Base-by-base conservation (phyloP, 352 stramenopile genomes). In the Phytophthora pini region DNA sequence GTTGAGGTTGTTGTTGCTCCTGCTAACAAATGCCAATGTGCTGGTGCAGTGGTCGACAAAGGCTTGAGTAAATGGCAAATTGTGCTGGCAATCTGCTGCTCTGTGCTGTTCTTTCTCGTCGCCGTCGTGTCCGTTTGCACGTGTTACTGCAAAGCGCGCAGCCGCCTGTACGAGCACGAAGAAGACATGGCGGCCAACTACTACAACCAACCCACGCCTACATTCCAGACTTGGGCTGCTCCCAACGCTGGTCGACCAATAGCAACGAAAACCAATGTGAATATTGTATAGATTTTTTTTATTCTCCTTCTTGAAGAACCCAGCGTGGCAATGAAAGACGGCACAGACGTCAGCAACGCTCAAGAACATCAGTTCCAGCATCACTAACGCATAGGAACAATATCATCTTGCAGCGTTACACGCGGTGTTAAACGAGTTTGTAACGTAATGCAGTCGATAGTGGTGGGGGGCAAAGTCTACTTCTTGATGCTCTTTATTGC, bases 131-230 rank as follows among this genome's bases (percentile, higher is more conserved):
- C 78, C 34, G 69, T 87, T 8, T 69, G 77, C 32, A 65, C 70
- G 31, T 87, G 76, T 60, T 85, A 82, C 54, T 87, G 73, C 61
- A 82, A 80, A 63, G 71, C 74, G 29, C 70, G 71, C 20, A 76
- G 58, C n/a, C 76, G 76, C 9, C 53, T 84, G 29, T 58, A 80
- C 41, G 66, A 84, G 60, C 72, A 83, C 44, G 78, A 84, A 26
- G 65, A 73, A 24, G 53, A 70, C 12, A 63, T 73, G 9, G 61
- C 40, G 9, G 61, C 40, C 1, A 74, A 8, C 17, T 87, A 76
- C 45, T 82, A 82, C 64, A 56, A 71, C 27, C 74, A 72, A 39
- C 31, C 44, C 22, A 12, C 20, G 5, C 56, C 47, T 32, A 38
- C 24, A 0, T 58, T 64, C 32, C 50, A 68, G 52, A 46, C 59